phyloP scores from a whole-genome alignment of 2,329 filamentous ascomycete species.

The Monosporascus sp. region DNA sequence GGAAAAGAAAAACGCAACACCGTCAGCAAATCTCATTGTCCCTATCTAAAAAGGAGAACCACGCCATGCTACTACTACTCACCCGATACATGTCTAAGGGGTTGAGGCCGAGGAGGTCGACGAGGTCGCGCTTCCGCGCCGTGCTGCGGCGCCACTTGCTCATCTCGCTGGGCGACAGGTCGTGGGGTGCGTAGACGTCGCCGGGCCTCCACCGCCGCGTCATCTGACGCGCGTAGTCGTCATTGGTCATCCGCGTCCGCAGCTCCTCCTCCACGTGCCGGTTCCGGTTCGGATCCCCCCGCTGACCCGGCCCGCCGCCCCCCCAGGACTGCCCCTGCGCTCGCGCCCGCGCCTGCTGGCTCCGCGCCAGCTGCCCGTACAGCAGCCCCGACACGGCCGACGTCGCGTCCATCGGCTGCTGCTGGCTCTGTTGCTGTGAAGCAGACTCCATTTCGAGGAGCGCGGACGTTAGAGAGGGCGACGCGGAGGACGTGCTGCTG shows the following conservation, averaged over 20 bases:
- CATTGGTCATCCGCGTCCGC: conserved; percentile 34
- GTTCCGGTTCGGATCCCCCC: conserved; percentile 16
- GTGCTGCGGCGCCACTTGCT: conserved; percentile 66
- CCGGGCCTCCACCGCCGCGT: conserved; percentile 69
- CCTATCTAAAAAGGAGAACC: not conserved
- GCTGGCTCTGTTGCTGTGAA: not conserved
- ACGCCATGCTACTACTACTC: conserved; percentile 23
- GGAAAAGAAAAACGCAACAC: not conserved
- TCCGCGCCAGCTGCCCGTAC: conserved; percentile 5
- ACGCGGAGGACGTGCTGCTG: not conserved
- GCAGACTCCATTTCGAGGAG: conserved; percentile 19
- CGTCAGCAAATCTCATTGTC: too few species aligned
- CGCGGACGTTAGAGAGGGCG: conserved; percentile 8
- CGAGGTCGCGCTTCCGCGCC: conserved; percentile 59
- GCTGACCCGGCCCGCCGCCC: conserved; percentile 2
- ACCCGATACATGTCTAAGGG: conserved; percentile 87
- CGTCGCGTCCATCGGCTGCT: conserved; percentile 7
- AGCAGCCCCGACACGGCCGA: conserved; percentile 10
- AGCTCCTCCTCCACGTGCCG: conserved; percentile 33
- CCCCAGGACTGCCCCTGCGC: not conserved
- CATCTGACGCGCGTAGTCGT: conserved; percentile 58
- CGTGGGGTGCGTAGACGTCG: conserved; percentile 87
- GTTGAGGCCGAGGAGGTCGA: conserved; percentile 75
- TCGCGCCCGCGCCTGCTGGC: not conserved
- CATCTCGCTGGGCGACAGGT: conserved; percentile 74